Percentiles rank a stretch among this genome's conserved stretches.
phyloP scores from a whole-genome alignment of 108 stramenopile species.

The Cyclostephanos tholiformis region DNA sequence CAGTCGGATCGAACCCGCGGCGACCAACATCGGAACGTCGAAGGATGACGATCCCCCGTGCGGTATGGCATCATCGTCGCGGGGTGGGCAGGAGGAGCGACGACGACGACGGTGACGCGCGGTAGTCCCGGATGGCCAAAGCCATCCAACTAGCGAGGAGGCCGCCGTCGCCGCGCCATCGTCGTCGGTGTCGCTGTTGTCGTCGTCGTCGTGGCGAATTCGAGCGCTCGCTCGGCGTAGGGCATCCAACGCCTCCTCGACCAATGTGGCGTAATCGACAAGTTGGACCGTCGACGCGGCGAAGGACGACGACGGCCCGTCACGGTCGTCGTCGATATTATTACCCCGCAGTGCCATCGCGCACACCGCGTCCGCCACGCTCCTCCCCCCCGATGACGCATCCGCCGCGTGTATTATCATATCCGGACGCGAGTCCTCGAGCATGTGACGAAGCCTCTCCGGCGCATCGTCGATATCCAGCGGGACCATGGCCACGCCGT shows the following conservation, averaged over 20 bases:
- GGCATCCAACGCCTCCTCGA: conserved; percentile 5
- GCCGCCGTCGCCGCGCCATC: neutral
- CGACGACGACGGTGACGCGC: neutral
- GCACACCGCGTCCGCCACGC: conserved; percentile 1
- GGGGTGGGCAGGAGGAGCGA: conserved; percentile 10
- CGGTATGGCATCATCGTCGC: conserved; percentile 3
- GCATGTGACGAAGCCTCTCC: conserved; percentile 64
- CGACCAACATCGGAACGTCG: conserved; percentile 39
- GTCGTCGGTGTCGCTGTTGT: neutral
- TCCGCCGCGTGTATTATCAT: conserved; percentile 58
- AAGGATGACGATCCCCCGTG: neutral
- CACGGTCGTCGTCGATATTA: neutral
- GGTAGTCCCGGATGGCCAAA: neutral
- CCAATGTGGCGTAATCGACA: conserved; percentile 23
- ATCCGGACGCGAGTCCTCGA: conserved; percentile 60
- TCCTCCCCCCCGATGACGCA: conserved; percentile 20
- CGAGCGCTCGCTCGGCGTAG: neutral
- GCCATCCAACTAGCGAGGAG: conserved; percentile 4
- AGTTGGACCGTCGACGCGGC: conserved; percentile 15
- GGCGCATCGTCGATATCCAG: conserved; percentile 76
- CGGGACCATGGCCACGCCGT: conserved; percentile 59
- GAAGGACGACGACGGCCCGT: neutral
- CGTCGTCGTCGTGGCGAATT: neutral
- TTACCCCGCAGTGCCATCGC: neutral
- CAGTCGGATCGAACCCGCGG: conserved; percentile 16